These are phyloP conservation scores for Aspergillus fructus DNA, from an alignment of 2,329 filamentous ascomycete genomes.

Conservation along the genomic window DNA sequence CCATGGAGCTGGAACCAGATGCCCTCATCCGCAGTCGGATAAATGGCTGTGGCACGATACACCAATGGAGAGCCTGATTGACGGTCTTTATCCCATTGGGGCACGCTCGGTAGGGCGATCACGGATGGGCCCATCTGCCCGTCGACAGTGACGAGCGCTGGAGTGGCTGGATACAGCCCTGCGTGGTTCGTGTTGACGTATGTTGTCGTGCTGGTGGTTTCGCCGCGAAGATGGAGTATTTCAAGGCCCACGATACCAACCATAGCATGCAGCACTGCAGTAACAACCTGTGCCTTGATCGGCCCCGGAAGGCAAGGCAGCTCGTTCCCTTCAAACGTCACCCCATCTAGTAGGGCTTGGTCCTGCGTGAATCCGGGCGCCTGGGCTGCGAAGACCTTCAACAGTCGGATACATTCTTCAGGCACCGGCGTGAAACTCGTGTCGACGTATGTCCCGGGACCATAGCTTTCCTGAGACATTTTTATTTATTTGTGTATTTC, in stretches of 20 bases:
- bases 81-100: conserved; percentile 35
- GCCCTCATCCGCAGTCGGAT: conserved; percentile 46
- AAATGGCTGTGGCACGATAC: conserved; percentile 41
- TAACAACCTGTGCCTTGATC: conserved; percentile 43
- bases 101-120: conserved; percentile 32
- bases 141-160: conserved; percentile 39
- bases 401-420: too few relatives aligned
- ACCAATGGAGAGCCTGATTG: conserved; percentile 15
- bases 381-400: too few relatives aligned
- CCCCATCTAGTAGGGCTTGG: conserved; percentile 19
- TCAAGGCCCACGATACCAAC: conserved; percentile 43
- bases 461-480: too few relatives aligned
- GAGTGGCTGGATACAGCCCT: conserved; percentile 45
- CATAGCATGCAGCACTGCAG: conserved; percentile 47
- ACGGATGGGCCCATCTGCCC: conserved; percentile 33
- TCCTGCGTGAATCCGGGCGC: too few relatives aligned
- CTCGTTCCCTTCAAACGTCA: conserved; percentile 41
- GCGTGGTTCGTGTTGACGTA: conserved; percentile 49
- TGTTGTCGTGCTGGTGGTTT: conserved; percentile 6
- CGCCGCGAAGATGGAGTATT: conserved; percentile 30
- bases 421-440: too few relatives aligned
- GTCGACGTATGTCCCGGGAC: too few relatives aligned
- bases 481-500: too few relatives aligned
- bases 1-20: conserved; percentile 55
- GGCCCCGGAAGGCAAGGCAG: conserved; percentile 45